These are phyloP conservation scores for Ophiostoma sp. DNA, from an alignment of 2,329 filamentous ascomycete species.

Conservation along the genomic window DNA sequence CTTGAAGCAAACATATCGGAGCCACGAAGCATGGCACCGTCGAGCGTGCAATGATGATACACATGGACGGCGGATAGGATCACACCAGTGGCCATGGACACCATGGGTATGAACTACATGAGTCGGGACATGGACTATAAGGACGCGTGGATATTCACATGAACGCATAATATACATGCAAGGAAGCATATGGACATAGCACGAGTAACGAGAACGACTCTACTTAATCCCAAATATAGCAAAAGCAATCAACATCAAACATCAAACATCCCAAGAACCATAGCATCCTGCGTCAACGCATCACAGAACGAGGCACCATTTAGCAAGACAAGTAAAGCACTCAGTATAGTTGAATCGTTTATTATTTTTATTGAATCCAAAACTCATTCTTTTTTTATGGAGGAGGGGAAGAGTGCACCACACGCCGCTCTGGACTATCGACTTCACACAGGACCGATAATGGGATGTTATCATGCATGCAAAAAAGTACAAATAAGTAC, in stretches of 20 bases:
- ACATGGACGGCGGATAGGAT: neutral
- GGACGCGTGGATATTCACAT: neutral
- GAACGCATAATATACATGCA: neutral
- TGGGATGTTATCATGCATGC: neutral
- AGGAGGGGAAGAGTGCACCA: neutral
- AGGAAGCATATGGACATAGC: neutral
- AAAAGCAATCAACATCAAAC: neutral
- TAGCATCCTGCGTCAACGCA: too few relatives aligned
- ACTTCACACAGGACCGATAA: neutral
- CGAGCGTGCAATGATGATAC: neutral
- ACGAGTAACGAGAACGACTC: neutral
- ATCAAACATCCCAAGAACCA: too few relatives aligned
- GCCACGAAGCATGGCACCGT: neutral
- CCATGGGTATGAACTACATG: slow-evolving; percentile 11
- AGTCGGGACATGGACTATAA: neutral
- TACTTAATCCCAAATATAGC: neutral
- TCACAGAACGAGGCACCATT: too few relatives aligned
- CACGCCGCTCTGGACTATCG: neutral
- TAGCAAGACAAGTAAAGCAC: too few relatives aligned
- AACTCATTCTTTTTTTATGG: slow-evolving; percentile 2
- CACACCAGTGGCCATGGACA: neutral
- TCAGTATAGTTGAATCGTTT: neutral
- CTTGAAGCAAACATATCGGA: too few relatives aligned
- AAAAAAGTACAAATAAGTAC: neutral
- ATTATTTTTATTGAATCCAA: neutral